Base-by-base conservation (phyloP, 2,329 filamentous ascomycete species). In the Dactylellina drechsleri region DNA sequence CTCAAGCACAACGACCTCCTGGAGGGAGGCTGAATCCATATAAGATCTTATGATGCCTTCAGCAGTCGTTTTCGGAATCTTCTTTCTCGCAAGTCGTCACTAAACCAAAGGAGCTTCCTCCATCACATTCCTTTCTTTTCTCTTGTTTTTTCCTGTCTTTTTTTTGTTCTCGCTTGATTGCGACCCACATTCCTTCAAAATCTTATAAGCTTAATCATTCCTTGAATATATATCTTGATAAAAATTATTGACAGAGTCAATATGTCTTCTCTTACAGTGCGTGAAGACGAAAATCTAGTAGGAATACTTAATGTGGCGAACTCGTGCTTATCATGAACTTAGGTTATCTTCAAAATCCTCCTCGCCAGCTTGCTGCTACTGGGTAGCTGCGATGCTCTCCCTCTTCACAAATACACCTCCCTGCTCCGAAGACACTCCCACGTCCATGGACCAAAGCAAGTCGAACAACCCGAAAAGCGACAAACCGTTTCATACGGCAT, bases 101-200 rank as follows among this genome's bases (percentile, higher is more conserved):
- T 57, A 61, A 58, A 74, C 64, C 47, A 52, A 13, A 52, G 62
- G 70, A 59, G 62, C 50, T 43, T 74, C 54, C 62, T 74, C 70
- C 70, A 60, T 31, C 47, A 74, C 70, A 62, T 57, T 74, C 70
- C 47, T 73, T 73, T 66, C 49, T 73, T 50, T 23, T 23, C 23
- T 47, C 50, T 36, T 13, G n/a, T 56, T 40, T 64, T 62, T 40
- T 58, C 50, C 23, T 74, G 40, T 60, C 43, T 18, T 67, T 53
- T 45, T 67, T 66, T 67, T 23, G 12, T 47, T 52, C 6, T 52
- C 70, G 70, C 70, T 57, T 16, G 62, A 26, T 36, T 58, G 70
- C 70, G 62, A 67, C 70, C 43, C 70, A 74, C 70, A 67, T 49
- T 74, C 70, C 45, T 74, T 74, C 45, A 57, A 52, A n/a, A 64